phyloP scores from a whole-genome alignment of 2,329 filamentous ascomycete genomes.

The Elsinoe arachidis region DNA sequence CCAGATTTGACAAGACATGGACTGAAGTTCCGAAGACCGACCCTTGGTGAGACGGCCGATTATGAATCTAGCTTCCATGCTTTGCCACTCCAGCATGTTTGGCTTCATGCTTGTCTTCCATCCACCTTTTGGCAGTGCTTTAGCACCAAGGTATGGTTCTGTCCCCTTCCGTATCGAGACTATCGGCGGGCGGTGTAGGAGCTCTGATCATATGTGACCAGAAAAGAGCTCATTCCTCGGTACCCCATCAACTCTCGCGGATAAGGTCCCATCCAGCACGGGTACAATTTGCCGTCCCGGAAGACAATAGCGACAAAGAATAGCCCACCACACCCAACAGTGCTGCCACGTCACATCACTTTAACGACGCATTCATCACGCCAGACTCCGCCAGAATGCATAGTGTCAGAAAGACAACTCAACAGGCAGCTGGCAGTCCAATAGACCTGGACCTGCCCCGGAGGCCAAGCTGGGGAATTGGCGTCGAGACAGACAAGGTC shows the following conservation, averaged over 20 bases:
- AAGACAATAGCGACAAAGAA: not conserved
- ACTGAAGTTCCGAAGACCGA: too few relatives aligned
- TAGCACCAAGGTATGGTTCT: too few relatives aligned
- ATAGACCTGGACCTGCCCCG: not conserved
- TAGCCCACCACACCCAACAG: not conserved
- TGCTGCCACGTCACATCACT: not conserved
- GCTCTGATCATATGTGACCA: too few relatives aligned
- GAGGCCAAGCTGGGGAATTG: too few relatives aligned
- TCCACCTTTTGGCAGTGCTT: too few relatives aligned
- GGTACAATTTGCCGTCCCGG: constrained; percentile 1
- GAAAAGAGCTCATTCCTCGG: constrained; percentile 2
- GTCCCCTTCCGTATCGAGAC: too few relatives aligned
- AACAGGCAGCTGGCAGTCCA: not conserved
- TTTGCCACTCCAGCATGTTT: too few relatives aligned
- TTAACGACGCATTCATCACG: not conserved
- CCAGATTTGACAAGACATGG: not conserved
- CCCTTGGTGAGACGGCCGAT: too few relatives aligned
- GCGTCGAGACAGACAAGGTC: too few relatives aligned
- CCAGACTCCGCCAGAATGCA: constrained; percentile 7
- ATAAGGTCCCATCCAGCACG: not conserved
- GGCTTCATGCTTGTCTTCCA: too few relatives aligned
- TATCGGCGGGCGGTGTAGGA: too few relatives aligned
- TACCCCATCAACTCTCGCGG: constrained; percentile 2
- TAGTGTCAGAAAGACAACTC: not conserved
- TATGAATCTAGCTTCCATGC: too few relatives aligned